Evolutionary conservation across 2,329 filamentous ascomycete genomes (phyloP).

Genomic region (Xylogone sp.): DNA sequence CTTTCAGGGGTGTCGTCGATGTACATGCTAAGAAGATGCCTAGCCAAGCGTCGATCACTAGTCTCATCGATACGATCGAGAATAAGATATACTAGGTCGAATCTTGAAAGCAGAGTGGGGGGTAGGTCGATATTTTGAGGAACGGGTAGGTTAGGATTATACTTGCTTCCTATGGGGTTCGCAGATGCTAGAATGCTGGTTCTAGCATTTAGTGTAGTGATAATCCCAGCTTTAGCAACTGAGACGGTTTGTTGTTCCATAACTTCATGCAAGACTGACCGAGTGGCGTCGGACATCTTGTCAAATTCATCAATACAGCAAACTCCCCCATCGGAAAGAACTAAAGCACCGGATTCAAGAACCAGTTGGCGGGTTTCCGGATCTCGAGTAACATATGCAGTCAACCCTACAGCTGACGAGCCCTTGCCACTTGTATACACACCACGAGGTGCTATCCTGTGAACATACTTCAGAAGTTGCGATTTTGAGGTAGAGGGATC

Average conservation of each 20-base stretch:
- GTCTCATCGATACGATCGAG: slow-evolving; percentile 91
- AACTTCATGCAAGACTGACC: slow-evolving; percentile 73
- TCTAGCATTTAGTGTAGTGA: slow-evolving; percentile 87
- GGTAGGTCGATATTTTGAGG: slow-evolving; percentile 98
- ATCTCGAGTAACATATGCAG: slow-evolving; percentile 73
- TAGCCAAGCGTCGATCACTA: slow-evolving; percentile 80
- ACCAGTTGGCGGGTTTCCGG: slow-evolving; percentile 71
- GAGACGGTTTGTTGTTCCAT: slow-evolving; percentile 81
- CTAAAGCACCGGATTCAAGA: slow-evolving; percentile 70
- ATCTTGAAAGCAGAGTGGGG: slow-evolving; percentile 89
- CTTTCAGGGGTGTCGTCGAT: slow-evolving; percentile 91
- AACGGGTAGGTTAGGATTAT: slow-evolving; percentile 92
- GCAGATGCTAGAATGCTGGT: slow-evolving; percentile 95
- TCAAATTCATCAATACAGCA: slow-evolving; percentile 80
- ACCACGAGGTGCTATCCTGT: slow-evolving; percentile 92
- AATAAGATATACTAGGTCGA: slow-evolving; percentile 95
- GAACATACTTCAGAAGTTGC: slow-evolving; percentile 88
- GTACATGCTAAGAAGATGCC: slow-evolving; percentile 94
- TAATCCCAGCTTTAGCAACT: slow-evolving; percentile 75
- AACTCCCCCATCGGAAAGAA: slow-evolving; percentile 70
- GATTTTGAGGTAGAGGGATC: slow-evolving; percentile 97
- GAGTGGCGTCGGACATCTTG: slow-evolving; percentile 73
- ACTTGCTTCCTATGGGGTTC: slow-evolving; percentile 96
- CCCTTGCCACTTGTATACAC: slow-evolving; percentile 76
- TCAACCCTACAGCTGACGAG: slow-evolving; percentile 72